Percentiles rank a stretch among this genome's conserved stretches.
Conservation (phyloP, 257 asterid species). For the Solanum tacnaense region DNA sequence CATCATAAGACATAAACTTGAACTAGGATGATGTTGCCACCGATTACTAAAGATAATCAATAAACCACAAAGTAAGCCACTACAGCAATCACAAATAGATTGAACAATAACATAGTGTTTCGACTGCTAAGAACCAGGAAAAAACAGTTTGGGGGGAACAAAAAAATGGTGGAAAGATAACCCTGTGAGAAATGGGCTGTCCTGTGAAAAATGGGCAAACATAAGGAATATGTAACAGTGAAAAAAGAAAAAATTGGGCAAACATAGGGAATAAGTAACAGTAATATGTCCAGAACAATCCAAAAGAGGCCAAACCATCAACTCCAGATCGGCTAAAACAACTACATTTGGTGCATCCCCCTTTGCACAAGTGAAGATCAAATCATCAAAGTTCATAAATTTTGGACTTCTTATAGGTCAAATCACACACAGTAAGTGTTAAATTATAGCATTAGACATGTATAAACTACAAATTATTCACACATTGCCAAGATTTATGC, state of each 20-base stretch:
- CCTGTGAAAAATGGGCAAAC: not conserved
- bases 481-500: not conserved
- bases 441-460: not conserved
- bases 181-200: not conserved
- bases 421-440: not conserved
- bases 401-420: not conserved
- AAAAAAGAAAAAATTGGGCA: not conserved
- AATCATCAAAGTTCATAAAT: not conserved
- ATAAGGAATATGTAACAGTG: constrained; percentile 9
- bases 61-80: not conserved
- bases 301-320: constrained; percentile 17
- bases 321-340: constrained; percentile 7
- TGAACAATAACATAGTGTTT: not conserved
- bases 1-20: not conserved
- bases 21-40: not conserved
- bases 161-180: not conserved
- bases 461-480: not conserved
- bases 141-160: not conserved
- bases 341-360: constrained; percentile 7
- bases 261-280: constrained; percentile 20
- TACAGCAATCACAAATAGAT: not conserved
- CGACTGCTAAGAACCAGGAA: not conserved
- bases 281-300: constrained; percentile 11
- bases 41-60: not conserved
- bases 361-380: constrained; percentile 5